These are phyloP conservation scores for Fraxinus platypoda DNA, from an alignment of 305 asterid genomes.

Conservation along the genomic window DNA sequence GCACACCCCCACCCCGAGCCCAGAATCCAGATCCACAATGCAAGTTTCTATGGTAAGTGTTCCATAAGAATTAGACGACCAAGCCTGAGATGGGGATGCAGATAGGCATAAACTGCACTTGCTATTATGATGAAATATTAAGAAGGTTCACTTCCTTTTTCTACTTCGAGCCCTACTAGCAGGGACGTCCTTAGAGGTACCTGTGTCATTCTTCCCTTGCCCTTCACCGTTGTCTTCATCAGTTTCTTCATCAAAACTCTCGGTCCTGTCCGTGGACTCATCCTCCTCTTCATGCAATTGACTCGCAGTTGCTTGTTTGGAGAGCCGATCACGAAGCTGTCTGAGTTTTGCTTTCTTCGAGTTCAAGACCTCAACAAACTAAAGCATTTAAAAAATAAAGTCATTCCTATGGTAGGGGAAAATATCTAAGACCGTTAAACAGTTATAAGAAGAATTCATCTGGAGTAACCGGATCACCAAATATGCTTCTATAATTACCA, in stretches of 20 bases:
- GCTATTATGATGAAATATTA: neutral
- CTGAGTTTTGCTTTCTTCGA: slow-evolving; percentile 89
- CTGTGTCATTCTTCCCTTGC: slow-evolving; percentile 20
- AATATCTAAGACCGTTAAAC: neutral
- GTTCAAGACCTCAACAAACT: slow-evolving; percentile 77
- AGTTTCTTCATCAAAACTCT: slow-evolving; percentile 59
- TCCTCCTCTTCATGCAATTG: slow-evolving; percentile 44
- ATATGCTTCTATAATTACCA: neutral
- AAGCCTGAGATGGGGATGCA: neutral
- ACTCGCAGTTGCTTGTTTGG: slow-evolving; percentile 35
- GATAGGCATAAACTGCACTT: neutral
- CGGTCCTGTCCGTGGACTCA: slow-evolving; percentile 66
- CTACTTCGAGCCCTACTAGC: slow-evolving; percentile 50
- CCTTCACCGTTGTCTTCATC: slow-evolving; percentile 44
- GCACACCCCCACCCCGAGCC: neutral
- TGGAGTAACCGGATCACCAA: neutral
- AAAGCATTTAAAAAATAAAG: slow-evolving; percentile 22
- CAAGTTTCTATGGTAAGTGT: neutral
- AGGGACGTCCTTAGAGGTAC: slow-evolving; percentile 42
- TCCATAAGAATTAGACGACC: neutral
- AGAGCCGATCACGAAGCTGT: slow-evolving; percentile 67
- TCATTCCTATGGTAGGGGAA: neutral
- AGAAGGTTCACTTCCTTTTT: slow-evolving; percentile 50
- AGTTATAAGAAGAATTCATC: neutral
- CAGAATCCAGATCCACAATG: neutral